Evolutionary conservation across 2,329 filamentous ascomycete genomes (phyloP).

Genomic region (Cryphonectria radicalis): DNA sequence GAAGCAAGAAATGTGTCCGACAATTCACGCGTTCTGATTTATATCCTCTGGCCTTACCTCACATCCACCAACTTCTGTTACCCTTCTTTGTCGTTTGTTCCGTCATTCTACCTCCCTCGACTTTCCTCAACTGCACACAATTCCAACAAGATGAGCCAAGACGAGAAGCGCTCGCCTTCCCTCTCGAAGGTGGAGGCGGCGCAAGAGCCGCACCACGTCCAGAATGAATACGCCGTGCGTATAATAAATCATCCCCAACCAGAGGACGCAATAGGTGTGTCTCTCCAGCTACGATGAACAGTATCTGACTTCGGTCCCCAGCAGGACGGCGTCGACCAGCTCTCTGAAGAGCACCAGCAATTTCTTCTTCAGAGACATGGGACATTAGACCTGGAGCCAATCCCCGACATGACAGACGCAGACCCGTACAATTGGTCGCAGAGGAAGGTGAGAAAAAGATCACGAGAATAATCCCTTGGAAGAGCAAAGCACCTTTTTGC

Average conservation of each 20-base stretch:
- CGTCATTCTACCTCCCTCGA: background rate
- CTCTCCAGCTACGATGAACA: background rate
- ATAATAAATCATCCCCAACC: too few relatives aligned
- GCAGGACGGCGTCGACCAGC: conserved; percentile 28
- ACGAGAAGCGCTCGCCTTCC: conserved; percentile 22
- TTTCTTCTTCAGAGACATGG: conserved; percentile 58
- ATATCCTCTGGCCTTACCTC: conserved; percentile 2
- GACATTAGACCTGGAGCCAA: conserved; percentile 56
- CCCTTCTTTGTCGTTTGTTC: background rate
- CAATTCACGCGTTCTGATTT: background rate
- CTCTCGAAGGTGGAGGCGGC: conserved; percentile 23
- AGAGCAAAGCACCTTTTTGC: background rate
- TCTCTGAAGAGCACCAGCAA: conserved; percentile 49
- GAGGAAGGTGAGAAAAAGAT: conserved; percentile 46
- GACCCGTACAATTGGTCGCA: conserved; percentile 61
- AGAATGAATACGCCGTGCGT: conserved; percentile 21
- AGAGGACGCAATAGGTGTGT: background rate
- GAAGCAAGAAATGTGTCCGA: conserved; percentile 19
- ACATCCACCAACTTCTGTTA: too few relatives aligned
- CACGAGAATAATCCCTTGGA: conserved; percentile 7
- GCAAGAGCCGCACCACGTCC: conserved; percentile 1
- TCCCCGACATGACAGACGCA: conserved; percentile 52
- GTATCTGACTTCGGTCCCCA: background rate
- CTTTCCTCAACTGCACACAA: background rate
- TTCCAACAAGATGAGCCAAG: conserved; percentile 15